Base-by-base conservation (phyloP, 768 basidiomycete species). In the Lentinus brumalis region DNA sequence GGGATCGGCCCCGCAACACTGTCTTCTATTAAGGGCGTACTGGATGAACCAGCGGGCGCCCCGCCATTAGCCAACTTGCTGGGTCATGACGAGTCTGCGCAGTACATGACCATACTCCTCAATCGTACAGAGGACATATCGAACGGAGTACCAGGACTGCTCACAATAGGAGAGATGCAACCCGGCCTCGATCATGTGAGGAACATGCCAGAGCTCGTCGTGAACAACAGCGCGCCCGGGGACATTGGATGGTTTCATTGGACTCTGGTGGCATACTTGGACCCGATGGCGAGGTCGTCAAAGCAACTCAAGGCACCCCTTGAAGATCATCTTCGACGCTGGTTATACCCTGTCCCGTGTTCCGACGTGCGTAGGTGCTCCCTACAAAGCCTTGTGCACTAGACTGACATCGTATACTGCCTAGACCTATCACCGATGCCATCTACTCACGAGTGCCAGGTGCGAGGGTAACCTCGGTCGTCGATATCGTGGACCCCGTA, bases 311-410 rank as follows among this genome's bases (percentile, higher is more conserved):
- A 26, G 51, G 50, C 21, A 53, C 46, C 29, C 67, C 53, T 62
- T 75, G 14, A 66, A 67, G 15, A 69, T 66, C 32, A 65, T 74
- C 30, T 71, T 74, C 35, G 69, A 73, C 51, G 61, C 69, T 31
- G 70, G 74, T 3, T 75, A 69, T 63, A 70, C 74, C 2, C 57
- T 75, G 15, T 68, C 75, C 5, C 75, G 75, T 54, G 73, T 77
- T 26, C 71, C 73, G 1, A 59, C 61, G 71, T 72, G 50, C 40
- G 68, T 68, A 26, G 14, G 29, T 16, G 12, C 8, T 49, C 7
- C 3, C 35, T 35, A 11, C 2, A 31, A 6, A 18, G 26, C 21
- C 11, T n/a, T 29, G 11, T 12, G 30, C 32, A 47, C 53, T 30
- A 9, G 18, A 32, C 42, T 38, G 42, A 18, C 29, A 11, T 29